These are phyloP conservation scores for Daldinia eschscholtzii DNA, from an alignment of 2,329 filamentous ascomycete species.

Conservation along the genomic window DNA sequence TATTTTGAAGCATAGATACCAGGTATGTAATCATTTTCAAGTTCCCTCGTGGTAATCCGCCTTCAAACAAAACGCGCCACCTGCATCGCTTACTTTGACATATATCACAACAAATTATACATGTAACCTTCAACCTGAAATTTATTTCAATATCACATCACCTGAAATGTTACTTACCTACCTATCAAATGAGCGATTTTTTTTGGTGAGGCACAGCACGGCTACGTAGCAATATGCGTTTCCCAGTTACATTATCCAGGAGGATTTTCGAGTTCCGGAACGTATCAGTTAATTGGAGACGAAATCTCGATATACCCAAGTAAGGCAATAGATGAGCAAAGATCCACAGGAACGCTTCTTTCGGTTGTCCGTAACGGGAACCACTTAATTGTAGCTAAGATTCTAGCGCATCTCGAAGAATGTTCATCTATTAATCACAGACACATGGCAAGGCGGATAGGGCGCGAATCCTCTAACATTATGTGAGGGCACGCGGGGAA, in stretches of 20 bases:
- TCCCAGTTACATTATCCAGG: neutral
- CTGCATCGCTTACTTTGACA: neutral
- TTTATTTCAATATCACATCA: neutral
- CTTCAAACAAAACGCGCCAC: neutral
- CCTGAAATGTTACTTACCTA: no score
- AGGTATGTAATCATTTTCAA: neutral
- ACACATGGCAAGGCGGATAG: neutral
- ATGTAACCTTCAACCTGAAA: neutral
- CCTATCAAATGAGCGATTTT: neutral
- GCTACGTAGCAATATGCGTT: neutral
- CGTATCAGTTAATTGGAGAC: slow-evolving; percentile 10
- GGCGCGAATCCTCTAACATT: neutral
- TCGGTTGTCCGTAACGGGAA: neutral
- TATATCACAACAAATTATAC: neutral
- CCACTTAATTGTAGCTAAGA: neutral
- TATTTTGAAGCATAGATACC: neutral
- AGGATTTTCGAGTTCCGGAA: neutral
- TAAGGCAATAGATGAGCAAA: neutral
- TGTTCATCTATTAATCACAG: neutral
- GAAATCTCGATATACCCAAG: neutral
- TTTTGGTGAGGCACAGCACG: neutral
- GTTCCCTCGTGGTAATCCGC: neutral
- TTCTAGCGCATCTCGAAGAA: neutral
- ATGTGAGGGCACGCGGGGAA: no score
- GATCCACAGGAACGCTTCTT: neutral